Base-by-base conservation (phyloP, 2,329 filamentous ascomycete species). In the Dactylella cylindrospora region DNA sequence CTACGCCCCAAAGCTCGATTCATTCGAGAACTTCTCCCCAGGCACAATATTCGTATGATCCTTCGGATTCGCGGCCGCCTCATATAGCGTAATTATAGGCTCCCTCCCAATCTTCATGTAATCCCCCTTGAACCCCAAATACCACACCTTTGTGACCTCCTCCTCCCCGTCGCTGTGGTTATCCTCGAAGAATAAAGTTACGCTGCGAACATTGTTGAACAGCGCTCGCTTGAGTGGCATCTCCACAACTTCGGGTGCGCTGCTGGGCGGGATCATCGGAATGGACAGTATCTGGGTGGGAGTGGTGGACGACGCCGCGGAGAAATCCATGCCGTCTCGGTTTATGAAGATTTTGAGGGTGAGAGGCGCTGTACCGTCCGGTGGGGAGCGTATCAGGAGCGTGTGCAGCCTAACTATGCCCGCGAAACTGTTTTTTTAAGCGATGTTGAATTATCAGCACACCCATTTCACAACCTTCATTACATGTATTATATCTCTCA, bases 381-480 rank as follows among this genome's bases (percentile, higher is more conserved):
- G 77, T 1, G 87, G 88, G 1, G 88, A 88, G 71, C 91, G 89
- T 59, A 98, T 75, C 19, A 96, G 79, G 70, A 98, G 84, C 20
- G 87, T 84, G 75, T 97, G 90, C 0, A 98, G 83, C 70, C 94
- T 95, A 61, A 96, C 83, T 74, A 96, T 90, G 40, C 88, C 90
- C 1, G 90, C 90, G 76, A 98, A 98, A 1, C 89, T 94, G 66
- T 53, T 28, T 12, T 43, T n/a, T n/a, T n/a, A n/a, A n/a, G n/a
- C n/a, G n/a, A n/a, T n/a, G n/a, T n/a, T n/a, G n/a, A n/a, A n/a
- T n/a, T n/a, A n/a, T n/a, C n/a, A n/a, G n/a, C n/a, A n/a, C n/a
- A n/a, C n/a, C n/a, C n/a, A n/a, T n/a, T n/a, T n/a, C n/a, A n/a
- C n/a, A n/a, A n/a, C n/a, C n/a, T n/a, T n/a, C n/a, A n/a, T n/a